Evolutionary conservation across 176 grass and related monocot genomes (phyloP).

Genomic region (Pontederia paniculata): DNA sequence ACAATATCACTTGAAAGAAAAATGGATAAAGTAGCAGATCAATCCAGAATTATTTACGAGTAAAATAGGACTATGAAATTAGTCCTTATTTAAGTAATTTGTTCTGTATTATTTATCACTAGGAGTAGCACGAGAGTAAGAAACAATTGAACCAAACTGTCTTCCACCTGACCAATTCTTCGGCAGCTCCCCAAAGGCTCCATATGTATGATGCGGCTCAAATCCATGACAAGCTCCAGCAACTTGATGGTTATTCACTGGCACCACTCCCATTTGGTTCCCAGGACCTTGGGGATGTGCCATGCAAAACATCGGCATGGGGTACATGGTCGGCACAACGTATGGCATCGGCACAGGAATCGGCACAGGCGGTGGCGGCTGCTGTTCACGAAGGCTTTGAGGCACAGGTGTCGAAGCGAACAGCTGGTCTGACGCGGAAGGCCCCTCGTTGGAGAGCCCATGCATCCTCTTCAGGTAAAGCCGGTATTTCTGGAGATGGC

Average conservation of each 20-base stretch:
- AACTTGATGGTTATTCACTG: conserved; percentile 5
- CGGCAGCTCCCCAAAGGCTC: conserved; percentile 4
- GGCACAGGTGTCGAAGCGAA: conserved; percentile 47
- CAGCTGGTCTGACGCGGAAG: conserved; percentile 33
- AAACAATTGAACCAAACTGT: not conserved
- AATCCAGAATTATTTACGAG: not conserved
- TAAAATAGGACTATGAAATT: not conserved
- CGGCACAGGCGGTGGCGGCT: not conserved
- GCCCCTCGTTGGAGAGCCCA: conserved; percentile 46
- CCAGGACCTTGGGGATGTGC: conserved; percentile 18
- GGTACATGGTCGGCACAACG: conserved; percentile 16
- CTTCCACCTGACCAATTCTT: conserved; percentile 1
- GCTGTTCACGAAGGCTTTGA: conserved; percentile 26
- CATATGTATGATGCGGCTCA: conserved; percentile 4
- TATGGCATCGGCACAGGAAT: conserved; percentile 23
- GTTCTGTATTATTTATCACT: not conserved
- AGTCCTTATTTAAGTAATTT: not conserved
- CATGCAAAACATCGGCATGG: conserved; percentile 7
- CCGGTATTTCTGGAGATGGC: conserved; percentile 93
- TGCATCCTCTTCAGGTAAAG: conserved; percentile 74
- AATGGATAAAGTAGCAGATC: not conserved
- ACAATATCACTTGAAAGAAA: not conserved
- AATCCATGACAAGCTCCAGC: conserved; percentile 4
- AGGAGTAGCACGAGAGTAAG: not conserved
- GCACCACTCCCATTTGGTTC: conserved; percentile 7